phyloP scores from a whole-genome alignment of 1,284 basidiomycete species.

The Vanrija humicola region DNA sequence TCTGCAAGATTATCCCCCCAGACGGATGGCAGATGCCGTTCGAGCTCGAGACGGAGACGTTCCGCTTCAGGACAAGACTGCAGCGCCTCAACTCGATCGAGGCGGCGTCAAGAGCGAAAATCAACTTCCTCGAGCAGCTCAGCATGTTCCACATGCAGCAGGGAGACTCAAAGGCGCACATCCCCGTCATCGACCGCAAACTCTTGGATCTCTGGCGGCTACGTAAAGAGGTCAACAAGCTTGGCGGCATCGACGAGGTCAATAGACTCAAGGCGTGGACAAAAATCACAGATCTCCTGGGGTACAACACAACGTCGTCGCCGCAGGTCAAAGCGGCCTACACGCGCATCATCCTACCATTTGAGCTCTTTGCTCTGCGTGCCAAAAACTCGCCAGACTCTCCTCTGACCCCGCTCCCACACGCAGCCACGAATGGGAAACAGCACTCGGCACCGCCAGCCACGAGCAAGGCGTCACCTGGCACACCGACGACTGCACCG shows the following conservation, averaged over 20 bases:
- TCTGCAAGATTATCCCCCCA: constrained; percentile 95
- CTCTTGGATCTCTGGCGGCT: constrained; percentile 89
- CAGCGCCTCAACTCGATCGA: constrained; percentile 96
- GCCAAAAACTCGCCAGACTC: constrained; percentile 55
- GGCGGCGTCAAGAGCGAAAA: constrained; percentile 89
- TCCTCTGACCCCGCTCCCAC: constrained; percentile 14
- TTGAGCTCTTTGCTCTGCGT: constrained; percentile 80
- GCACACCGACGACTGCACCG: constrained; percentile 24
- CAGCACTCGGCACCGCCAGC: constrained; percentile 13
- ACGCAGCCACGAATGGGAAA: constrained; percentile 10
- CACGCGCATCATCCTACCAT: constrained; percentile 83
- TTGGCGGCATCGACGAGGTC: constrained; percentile 83
- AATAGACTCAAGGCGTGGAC: constrained; percentile 73
- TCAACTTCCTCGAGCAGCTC: constrained; percentile 96
- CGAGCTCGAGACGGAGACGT: constrained; percentile 79
- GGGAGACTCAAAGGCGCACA: constrained; percentile 76
- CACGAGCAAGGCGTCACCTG: background rate
- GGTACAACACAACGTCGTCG: constrained; percentile 56
- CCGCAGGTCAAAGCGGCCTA: constrained; percentile 88
- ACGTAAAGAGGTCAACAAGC: constrained; percentile 80
- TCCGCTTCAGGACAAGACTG: constrained; percentile 82
- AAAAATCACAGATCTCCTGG: constrained; percentile 73
- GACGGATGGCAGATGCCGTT: constrained; percentile 94
- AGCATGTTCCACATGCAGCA: constrained; percentile 89
- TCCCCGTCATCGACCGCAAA: constrained; percentile 88